Percentiles rank a stretch among this genome's conserved stretches.
Conservation (phyloP, 805 yeast species). For the Yarrowia sp. region DNA sequence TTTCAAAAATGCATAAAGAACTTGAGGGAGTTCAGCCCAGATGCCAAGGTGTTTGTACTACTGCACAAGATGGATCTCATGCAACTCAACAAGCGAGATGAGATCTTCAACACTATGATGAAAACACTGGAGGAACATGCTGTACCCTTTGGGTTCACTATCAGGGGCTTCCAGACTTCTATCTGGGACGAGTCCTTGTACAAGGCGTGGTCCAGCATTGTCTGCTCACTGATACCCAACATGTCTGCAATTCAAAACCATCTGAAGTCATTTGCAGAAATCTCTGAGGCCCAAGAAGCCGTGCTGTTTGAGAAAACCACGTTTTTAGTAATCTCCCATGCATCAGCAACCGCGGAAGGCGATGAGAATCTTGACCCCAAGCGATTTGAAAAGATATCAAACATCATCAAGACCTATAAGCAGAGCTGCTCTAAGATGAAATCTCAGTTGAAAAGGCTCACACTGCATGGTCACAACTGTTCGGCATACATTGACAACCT, state of each 20-base stretch:
- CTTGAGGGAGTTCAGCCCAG: conserved; percentile 82
- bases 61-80: conserved; percentile 97
- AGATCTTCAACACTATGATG: conserved; percentile 84
- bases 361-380: conserved; percentile 72
- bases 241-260: conserved; percentile 80
- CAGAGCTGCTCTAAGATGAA: conserved; percentile 89
- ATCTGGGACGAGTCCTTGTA: conserved; percentile 97
- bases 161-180: conserved; percentile 90
- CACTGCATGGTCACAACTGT: conserved; percentile 62
- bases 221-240: conserved; percentile 92
- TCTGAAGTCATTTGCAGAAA: conserved; percentile 71
- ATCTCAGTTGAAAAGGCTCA: conserved; percentile 79
- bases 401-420: conserved; percentile 91
- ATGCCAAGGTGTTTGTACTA: conserved; percentile 88
- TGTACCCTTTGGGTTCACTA: conserved; percentile 67
- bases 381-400: conserved; percentile 90
- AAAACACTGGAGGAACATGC: conserved; percentile 78
- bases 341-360: conserved; percentile 42
- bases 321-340: conserved; percentile 74
- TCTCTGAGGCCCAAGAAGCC: conserved; percentile 85
- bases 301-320: conserved; percentile 93
- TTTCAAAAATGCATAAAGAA: conserved; percentile 84
- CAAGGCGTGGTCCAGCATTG: conserved; percentile 97
- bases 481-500: conserved; percentile 53
- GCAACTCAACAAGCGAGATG: conserved; percentile 82